Evolutionary conservation across 306 rosid species (phyloP).

Genomic region (Benincasa hispida): DNA sequence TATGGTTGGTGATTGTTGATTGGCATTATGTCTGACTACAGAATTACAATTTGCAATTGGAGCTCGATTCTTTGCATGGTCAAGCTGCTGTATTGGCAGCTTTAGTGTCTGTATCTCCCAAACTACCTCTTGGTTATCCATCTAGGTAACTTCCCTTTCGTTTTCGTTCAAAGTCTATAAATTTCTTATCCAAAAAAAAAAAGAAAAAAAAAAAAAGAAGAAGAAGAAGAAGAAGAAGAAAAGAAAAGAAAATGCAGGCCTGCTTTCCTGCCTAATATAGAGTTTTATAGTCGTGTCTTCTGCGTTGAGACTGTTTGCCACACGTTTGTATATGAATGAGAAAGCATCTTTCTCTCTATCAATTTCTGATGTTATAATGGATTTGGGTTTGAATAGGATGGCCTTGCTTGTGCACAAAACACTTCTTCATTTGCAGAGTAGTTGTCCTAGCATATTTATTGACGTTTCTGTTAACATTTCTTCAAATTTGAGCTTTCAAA

Average conservation of each 20-base stretch:
- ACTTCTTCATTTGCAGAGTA: background rate
- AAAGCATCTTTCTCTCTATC: background rate
- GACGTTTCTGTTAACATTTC: background rate
- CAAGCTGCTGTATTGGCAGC: slow-evolving; percentile 91
- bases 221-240: background rate
- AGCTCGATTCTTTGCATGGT: slow-evolving; percentile 80
- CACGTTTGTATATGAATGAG: background rate
- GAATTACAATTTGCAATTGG: slow-evolving; percentile 76
- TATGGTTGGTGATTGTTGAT: background rate
- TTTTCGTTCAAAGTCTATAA: background rate
- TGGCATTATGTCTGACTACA: slow-evolving; percentile 21
- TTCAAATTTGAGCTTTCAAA: background rate
- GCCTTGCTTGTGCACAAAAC: background rate
- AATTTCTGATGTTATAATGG: background rate
- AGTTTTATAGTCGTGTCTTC: background rate
- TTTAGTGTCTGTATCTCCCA: slow-evolving; percentile 81
- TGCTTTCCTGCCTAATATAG: background rate
- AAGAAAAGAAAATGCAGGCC: background rate
- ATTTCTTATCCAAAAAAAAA: background rate
- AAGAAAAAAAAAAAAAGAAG: background rate
- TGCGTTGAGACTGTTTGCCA: background rate
- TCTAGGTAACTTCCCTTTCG: slow-evolving; percentile 40
- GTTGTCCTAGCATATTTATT: background rate
- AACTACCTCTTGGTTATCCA: slow-evolving; percentile 90
- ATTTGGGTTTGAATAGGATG: background rate